Percentiles rank a stretch among this genome's conserved stretches.
Conservation (phyloP, 805 yeast species). For the Myxozyma melibiosi region DNA sequence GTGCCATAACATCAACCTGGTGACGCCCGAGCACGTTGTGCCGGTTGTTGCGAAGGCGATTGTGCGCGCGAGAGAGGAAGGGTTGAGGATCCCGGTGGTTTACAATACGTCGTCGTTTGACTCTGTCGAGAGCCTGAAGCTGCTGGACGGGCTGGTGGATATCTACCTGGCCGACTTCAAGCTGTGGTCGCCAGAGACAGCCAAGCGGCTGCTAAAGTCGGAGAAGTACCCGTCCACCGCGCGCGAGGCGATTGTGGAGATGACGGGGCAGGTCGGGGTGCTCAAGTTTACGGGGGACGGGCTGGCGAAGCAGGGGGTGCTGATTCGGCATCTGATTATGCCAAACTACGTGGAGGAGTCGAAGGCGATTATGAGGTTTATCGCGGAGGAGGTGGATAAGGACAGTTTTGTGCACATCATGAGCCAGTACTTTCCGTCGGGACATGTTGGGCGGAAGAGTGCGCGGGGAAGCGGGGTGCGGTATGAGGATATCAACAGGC, state of each 20-base stretch:
- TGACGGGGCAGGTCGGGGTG: conserved; percentile 33
- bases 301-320: conserved; percentile 31
- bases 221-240: conserved; percentile 30
- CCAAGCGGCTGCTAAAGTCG: conserved; percentile 26
- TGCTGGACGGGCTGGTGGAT: conserved; percentile 33
- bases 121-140: conserved; percentile 23
- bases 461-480: conserved; percentile 26
- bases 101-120: conserved; percentile 35
- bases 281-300: conserved; percentile 34
- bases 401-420: conserved; percentile 33
- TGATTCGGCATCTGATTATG: conserved; percentile 33
- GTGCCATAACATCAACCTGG: conserved; percentile 34
- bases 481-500: conserved; percentile 29
- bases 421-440: conserved; percentile 34
- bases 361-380: conserved; percentile 24
- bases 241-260: conserved; percentile 25
- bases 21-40: conserved; percentile 36
- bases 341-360: conserved; percentile 29
- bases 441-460: conserved; percentile 33
- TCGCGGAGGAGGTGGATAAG: conserved; percentile 30
- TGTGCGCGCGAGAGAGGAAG: conserved; percentile 27
- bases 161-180: conserved; percentile 35
- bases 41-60: conserved; percentile 34
- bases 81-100: conserved; percentile 32
- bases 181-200: conserved; percentile 27